These are phyloP conservation scores for Aplosporella prunicola DNA, from an alignment of 2,329 filamentous ascomycete species.

Conservation along the genomic window DNA sequence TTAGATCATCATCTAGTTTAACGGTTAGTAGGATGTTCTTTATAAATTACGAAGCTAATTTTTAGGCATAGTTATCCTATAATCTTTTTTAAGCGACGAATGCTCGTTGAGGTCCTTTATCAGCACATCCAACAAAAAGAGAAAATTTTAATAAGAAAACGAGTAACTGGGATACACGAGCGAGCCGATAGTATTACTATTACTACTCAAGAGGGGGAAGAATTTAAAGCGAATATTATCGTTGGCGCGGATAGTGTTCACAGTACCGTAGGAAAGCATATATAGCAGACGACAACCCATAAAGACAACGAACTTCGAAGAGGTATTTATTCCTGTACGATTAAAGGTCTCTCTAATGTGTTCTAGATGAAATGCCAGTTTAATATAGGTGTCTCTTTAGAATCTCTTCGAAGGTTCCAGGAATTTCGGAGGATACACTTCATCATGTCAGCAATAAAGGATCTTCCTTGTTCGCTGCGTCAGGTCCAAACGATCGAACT, in stretches of 20 bases:
- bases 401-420: constrained; percentile 1
- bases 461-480: not conserved
- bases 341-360: not conserved
- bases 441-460: constrained; percentile 1
- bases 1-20: not conserved
- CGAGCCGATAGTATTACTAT: not conserved
- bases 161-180: not conserved
- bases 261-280: not conserved
- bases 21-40: not conserved
- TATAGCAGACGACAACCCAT: not conserved
- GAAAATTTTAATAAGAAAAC: constrained; percentile 12
- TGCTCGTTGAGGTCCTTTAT: constrained; percentile 15
- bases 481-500: not conserved
- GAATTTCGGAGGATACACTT: not conserved
- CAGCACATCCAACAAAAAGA: constrained; percentile 16
- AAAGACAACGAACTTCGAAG: not conserved
- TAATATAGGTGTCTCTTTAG: constrained; percentile 1
- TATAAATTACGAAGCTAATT: not conserved
- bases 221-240: constrained; percentile 1
- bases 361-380: not conserved
- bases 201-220: constrained; percentile 1
- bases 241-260: constrained; percentile 10
- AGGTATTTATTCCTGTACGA: not conserved
- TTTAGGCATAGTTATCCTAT: constrained; percentile 11
- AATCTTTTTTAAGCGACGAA: constrained; percentile 10